Percentiles rank a stretch among this genome's conserved stretches.
Conservation (phyloP, 352 stramenopile genomes). For the Pythium phragmitis region DNA sequence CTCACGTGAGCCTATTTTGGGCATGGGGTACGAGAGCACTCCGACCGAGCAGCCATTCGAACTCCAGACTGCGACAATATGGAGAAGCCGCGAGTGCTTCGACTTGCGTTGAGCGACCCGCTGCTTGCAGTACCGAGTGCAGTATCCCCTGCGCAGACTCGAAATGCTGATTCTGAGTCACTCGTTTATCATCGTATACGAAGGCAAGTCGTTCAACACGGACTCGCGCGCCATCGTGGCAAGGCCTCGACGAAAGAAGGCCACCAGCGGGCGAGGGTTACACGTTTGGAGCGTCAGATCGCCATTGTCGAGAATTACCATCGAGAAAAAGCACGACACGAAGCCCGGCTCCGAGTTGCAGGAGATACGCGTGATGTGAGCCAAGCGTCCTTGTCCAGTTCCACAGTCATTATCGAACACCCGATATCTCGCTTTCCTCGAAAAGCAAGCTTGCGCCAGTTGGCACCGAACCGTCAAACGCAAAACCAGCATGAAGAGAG, state of each 20-base stretch:
- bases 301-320: slow-evolving; percentile 29
- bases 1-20: slow-evolving; percentile 10
- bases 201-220: slow-evolving; percentile 21
- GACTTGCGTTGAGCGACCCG: slow-evolving; percentile 10
- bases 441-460: slow-evolving; percentile 25
- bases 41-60: not conserved
- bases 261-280: slow-evolving; percentile 6
- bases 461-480: slow-evolving; percentile 4
- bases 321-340: slow-evolving; percentile 6
- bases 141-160: not conserved
- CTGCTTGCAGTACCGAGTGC: not conserved
- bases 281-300: slow-evolving; percentile 23
- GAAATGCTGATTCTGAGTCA: slow-evolving; percentile 8
- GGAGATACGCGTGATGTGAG: not conserved
- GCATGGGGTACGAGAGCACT: not conserved
- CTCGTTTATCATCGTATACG: slow-evolving; percentile 23
- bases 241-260: slow-evolving; percentile 11
- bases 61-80: not conserved
- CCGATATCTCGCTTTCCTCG: slow-evolving; percentile 2
- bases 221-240: slow-evolving; percentile 19
- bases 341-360: not conserved
- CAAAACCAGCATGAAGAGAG: slow-evolving; percentile 23
- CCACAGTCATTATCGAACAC: not conserved
- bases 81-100: slow-evolving; percentile 19
- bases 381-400: not conserved